Conservation (phyloP, 2,329 filamentous ascomycete genomes). For the Scleromitrula shiraiana region DNA sequence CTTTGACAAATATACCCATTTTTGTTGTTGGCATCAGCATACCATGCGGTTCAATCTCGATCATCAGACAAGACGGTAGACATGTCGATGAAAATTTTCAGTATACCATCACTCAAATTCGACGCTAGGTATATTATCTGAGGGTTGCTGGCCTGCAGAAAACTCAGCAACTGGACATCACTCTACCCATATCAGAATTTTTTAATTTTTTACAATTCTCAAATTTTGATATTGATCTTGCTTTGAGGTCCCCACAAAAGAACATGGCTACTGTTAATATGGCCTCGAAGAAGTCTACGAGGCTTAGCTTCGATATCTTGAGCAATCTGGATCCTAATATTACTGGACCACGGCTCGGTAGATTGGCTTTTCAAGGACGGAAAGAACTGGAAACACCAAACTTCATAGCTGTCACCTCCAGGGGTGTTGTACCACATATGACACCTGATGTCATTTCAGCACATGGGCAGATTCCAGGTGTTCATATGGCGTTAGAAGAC, state of each 20-base stretch:
- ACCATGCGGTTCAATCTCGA: not conserved
- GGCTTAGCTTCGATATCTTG: slow-evolving; percentile 21
- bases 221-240: not conserved
- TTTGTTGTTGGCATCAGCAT: not conserved
- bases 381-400: slow-evolving; percentile 72
- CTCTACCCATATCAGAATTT: too few relatives aligned
- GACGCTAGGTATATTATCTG: slow-evolving; percentile 15
- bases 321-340: slow-evolving; percentile 12
- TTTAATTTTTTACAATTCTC: too few relatives aligned
- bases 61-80: not conserved
- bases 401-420: slow-evolving; percentile 71
- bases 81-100: slow-evolving; percentile 9
- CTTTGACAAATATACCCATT: too few relatives aligned
- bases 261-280: slow-evolving; percentile 9
- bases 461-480: slow-evolving; percentile 55
- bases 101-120: too few relatives aligned
- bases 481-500: slow-evolving; percentile 84
- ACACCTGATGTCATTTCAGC: slow-evolving; percentile 73
- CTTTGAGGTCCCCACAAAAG: not conserved
- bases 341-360: slow-evolving; percentile 23
- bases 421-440: slow-evolving; percentile 79
- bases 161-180: too few relatives aligned
- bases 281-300: slow-evolving; percentile 9
- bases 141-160: slow-evolving; percentile 24
- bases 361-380: slow-evolving; percentile 51